These are phyloP conservation scores for Leishmania gerbilli DNA, from an alignment of 208 protist species.

Conservation along the genomic window DNA sequence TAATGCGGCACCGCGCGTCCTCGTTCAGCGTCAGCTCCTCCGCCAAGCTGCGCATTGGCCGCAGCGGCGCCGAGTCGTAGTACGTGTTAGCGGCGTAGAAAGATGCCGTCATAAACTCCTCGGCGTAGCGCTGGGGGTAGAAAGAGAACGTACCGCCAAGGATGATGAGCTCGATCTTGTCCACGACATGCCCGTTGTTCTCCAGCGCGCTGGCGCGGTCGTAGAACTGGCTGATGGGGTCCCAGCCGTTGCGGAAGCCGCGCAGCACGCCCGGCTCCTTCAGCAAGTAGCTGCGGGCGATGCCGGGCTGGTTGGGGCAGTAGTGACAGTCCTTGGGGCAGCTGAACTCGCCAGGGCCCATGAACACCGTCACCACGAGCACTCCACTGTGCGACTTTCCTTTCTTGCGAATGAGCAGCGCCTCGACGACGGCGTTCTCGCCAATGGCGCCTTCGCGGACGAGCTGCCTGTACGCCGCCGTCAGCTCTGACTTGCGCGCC, in stretches of 20 bases:
- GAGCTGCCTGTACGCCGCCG: slow-evolving; percentile 81
- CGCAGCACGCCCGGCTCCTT: slow-evolving; percentile 93
- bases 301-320: slow-evolving; percentile 93
- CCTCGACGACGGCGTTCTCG: slow-evolving; percentile 50
- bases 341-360: slow-evolving; percentile 89
- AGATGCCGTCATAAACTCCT: slow-evolving; percentile 86
- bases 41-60: slow-evolving; percentile 56
- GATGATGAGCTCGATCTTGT: slow-evolving; percentile 99
- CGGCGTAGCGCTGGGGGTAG: slow-evolving; percentile 95
- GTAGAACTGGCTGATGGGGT: slow-evolving; percentile 91
- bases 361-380: slow-evolving; percentile 93
- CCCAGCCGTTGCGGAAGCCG: slow-evolving; percentile 90
- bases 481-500: slow-evolving; percentile 88
- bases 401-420: slow-evolving; percentile 83
- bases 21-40: slow-evolving; percentile 94
- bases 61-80: slow-evolving; percentile 63
- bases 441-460: slow-evolving; percentile 64
- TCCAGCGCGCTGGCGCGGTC: slow-evolving; percentile 91
- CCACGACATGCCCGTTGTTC: slow-evolving; percentile 92
- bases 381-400: slow-evolving; percentile 91
- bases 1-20: slow-evolving; percentile 94
- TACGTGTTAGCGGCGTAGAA: slow-evolving; percentile 94
- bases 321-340: slow-evolving; percentile 95
- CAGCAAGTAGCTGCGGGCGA: slow-evolving; percentile 90
- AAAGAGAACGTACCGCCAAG: slow-evolving; percentile 99